A percentile compares a stretch with the other conserved stretches of the same genome.
These are phyloP conservation scores for Aphanomyces cochlioides DNA, from an alignment of 352 stramenopile genomes.

Conservation along the genomic window DNA sequence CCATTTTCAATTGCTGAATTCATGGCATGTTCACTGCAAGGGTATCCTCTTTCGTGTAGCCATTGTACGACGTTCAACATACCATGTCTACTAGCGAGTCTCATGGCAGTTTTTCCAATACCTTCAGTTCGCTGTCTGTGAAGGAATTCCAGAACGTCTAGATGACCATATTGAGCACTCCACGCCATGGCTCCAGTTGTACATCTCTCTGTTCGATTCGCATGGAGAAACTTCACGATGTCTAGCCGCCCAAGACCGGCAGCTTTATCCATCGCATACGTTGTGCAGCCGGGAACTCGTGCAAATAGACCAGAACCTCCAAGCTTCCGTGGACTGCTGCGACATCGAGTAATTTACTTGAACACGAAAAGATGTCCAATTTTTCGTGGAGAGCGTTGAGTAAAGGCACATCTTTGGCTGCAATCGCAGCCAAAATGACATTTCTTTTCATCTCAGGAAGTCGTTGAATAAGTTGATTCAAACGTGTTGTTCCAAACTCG, in stretches of 20 bases:
- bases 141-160: background rate
- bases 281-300: no score
- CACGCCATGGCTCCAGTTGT: background rate
- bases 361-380: no score
- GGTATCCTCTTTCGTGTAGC: no score
- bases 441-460: no score
- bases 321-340: background rate
- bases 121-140: background rate
- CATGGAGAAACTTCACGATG: background rate
- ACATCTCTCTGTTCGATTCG: background rate
- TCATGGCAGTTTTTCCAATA: background rate
- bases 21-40: no score
- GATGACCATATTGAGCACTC: background rate
- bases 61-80: background rate
- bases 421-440: no score
- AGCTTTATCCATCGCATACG: background rate
- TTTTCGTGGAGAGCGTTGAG: no score
- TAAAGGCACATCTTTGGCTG: no score
- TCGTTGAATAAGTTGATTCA: no score
- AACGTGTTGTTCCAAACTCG: no score
- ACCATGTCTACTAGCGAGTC: background rate
- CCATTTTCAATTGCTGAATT: no score
- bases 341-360: background rate
- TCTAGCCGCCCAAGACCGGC: background rate
- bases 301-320: background rate